A percentile compares a stretch with the other conserved stretches of the same genome.
Conservation (phyloP, 2,329 filamentous ascomycete genomes). For the Leptographium procerum region DNA sequence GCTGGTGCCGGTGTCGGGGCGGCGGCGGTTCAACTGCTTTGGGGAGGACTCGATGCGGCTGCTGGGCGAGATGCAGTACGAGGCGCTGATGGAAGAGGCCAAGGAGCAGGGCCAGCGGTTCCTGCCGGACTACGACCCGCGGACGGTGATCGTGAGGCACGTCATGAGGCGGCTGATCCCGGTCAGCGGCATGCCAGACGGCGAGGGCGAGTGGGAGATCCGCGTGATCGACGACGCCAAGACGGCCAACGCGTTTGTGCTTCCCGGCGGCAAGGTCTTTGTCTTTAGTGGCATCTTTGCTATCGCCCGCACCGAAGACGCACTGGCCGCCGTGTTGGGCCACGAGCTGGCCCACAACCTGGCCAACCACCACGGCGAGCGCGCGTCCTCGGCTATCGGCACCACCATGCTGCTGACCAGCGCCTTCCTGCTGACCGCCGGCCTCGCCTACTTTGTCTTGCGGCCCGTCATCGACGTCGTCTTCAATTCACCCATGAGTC, state of each 20-base stretch:
- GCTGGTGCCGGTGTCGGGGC: conserved; percentile 59
- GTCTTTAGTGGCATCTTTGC: conserved; percentile 63
- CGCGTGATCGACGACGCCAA: conserved; percentile 58
- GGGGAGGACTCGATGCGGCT: conserved; percentile 41
- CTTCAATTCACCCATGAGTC: conserved; percentile 56
- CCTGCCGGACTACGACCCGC: conserved; percentile 46
- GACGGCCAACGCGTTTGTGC: conserved; percentile 64
- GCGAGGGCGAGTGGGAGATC: conserved; percentile 52
- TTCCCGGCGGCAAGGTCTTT: conserved; percentile 71
- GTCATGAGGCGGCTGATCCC: conserved; percentile 59
- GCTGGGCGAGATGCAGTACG: conserved; percentile 42
- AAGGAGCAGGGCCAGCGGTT: conserved; percentile 41
- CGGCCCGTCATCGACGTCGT: conserved; percentile 47
- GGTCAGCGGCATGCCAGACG: conserved; percentile 46
- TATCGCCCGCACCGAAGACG: conserved; percentile 55
- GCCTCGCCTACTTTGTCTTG: conserved; percentile 28
- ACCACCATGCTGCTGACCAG: conserved; percentile 39
- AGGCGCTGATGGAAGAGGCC: conserved; percentile 43
- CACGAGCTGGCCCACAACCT: conserved; percentile 74
- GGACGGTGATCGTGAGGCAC: conserved; percentile 44
- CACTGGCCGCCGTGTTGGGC: conserved; percentile 62
- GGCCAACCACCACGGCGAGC: conserved; percentile 56
- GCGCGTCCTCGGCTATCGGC: conserved; percentile 41
- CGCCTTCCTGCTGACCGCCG: conserved; percentile 34
- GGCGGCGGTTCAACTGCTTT: conserved; percentile 63